Evolutionary conservation across 2,329 filamentous ascomycete genomes (phyloP).

Genomic region (Fusarium sp.): DNA sequence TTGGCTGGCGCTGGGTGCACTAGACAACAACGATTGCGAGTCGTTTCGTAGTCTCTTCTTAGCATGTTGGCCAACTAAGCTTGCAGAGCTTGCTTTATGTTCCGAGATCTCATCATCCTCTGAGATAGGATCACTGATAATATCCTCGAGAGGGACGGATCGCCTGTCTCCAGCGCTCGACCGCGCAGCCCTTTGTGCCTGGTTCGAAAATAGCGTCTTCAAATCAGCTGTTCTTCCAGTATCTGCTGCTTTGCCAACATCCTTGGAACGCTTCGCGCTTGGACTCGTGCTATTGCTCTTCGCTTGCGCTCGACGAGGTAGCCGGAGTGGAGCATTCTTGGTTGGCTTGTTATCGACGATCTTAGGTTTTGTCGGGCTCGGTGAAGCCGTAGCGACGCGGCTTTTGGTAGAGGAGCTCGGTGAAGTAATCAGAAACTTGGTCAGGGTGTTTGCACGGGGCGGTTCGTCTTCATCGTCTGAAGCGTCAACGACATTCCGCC

Average conservation of each 20-base stretch:
- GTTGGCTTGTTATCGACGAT: constrained; percentile 31
- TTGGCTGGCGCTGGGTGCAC: constrained; percentile 55
- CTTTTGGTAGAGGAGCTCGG: constrained; percentile 54
- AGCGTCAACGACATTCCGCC: constrained; percentile 63
- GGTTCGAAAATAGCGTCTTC: constrained; percentile 69
- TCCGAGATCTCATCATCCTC: constrained; percentile 68
- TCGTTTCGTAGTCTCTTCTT: constrained; percentile 61
- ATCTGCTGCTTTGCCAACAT: constrained; percentile 55
- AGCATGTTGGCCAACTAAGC: constrained; percentile 66
- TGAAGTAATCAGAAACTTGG: constrained; percentile 65
- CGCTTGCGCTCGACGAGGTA: constrained; percentile 42
- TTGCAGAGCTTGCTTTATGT: constrained; percentile 60
- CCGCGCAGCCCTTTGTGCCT: constrained; percentile 61
- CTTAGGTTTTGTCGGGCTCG: constrained; percentile 54
- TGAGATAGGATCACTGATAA: constrained; percentile 67
- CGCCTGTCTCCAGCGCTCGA: constrained; percentile 46
- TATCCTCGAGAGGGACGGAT: constrained; percentile 56
- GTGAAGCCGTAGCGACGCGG: constrained; percentile 50
- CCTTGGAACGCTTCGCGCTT: constrained; percentile 54
- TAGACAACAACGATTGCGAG: constrained; percentile 36
- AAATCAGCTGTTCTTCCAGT: constrained; percentile 67
- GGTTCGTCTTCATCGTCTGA: constrained; percentile 62
- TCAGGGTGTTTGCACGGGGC: constrained; percentile 57
- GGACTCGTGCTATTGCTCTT: constrained; percentile 47
- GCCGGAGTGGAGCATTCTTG: constrained; percentile 35